phyloP scores from a whole-genome alignment of 345 rosid genomes.

The Gossypium bickii region DNA sequence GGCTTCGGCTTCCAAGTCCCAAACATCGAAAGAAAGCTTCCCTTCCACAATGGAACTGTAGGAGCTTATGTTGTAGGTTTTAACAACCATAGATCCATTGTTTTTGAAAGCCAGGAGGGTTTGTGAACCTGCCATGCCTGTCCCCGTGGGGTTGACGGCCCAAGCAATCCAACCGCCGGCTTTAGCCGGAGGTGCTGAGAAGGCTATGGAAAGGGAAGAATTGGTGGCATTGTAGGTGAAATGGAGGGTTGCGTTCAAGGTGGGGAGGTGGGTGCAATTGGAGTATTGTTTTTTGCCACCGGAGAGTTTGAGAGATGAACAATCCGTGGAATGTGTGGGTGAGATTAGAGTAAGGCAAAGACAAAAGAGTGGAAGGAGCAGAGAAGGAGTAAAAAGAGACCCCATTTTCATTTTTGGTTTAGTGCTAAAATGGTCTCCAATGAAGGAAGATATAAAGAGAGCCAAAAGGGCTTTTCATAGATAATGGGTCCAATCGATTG shows the following conservation, averaged over 20 bases:
- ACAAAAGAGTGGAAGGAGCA: constrained; percentile 14
- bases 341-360: constrained; percentile 31
- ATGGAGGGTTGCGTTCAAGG: constrained; percentile 53
- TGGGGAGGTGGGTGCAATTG: constrained; percentile 48
- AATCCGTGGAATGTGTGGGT: constrained; percentile 43
- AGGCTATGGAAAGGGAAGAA: constrained; percentile 75
- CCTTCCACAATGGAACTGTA: constrained; percentile 18
- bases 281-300: constrained; percentile 27
- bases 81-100: constrained; percentile 26
- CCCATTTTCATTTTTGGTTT: neutral
- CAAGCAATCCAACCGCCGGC: constrained; percentile 69
- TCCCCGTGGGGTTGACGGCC: constrained; percentile 63
- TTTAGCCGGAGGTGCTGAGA: constrained; percentile 46
- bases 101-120: constrained; percentile 53
- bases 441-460: neutral
- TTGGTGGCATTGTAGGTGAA: constrained; percentile 61
- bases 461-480: neutral
- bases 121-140: constrained; percentile 63
- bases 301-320: constrained; percentile 45
- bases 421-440: neutral
- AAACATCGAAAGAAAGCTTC: constrained; percentile 46
- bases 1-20: constrained; percentile 47
- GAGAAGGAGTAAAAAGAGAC: constrained; percentile 16
- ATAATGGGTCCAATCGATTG: too few relatives aligned
- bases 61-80: constrained; percentile 48